Percentiles rank a stretch among this genome's conserved stretches.
Conservation (phyloP, 2,329 filamentous ascomycete species). For the Elsinoe perseae region DNA sequence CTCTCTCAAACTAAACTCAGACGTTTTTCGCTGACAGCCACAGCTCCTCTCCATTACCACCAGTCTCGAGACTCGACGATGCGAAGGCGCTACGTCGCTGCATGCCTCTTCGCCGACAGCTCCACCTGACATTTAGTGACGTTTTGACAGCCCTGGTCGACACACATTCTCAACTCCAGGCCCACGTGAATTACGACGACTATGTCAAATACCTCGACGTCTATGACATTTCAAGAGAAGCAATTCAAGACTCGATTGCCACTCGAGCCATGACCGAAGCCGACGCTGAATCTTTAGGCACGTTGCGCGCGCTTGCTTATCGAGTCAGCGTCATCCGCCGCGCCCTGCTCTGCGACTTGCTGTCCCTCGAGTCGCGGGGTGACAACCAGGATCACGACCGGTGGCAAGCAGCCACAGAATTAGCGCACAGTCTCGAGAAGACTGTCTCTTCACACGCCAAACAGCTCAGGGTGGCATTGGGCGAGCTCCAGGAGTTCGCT, state of each 20-base stretch:
- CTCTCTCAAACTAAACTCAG: too few relatives aligned
- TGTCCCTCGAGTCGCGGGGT: slow-evolving; percentile 77
- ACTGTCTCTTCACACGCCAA: slow-evolving; percentile 56
- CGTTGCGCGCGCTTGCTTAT: slow-evolving; percentile 57
- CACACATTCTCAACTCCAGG: slow-evolving; percentile 59
- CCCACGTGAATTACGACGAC: slow-evolving; percentile 69
- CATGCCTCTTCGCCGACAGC: slow-evolving; percentile 65
- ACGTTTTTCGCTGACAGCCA: slow-evolving; percentile 23
- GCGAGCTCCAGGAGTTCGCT: slow-evolving; percentile 60
- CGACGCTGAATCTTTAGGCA: slow-evolving; percentile 69
- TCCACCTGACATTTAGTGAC: slow-evolving; percentile 61
- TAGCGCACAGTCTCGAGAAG: slow-evolving; percentile 58
- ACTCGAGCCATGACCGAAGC: slow-evolving; percentile 56
- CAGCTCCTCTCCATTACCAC: slow-evolving; percentile 80
- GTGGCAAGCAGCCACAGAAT: slow-evolving; percentile 71
- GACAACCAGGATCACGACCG: slow-evolving; percentile 67
- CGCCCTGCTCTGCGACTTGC: slow-evolving; percentile 77
- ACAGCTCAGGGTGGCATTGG: slow-evolving; percentile 60
- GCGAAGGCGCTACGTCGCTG: slow-evolving; percentile 64
- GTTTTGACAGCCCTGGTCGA: slow-evolving; percentile 66
- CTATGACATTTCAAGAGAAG: slow-evolving; percentile 43
- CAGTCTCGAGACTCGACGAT: slow-evolving; percentile 86
- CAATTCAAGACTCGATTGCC: slow-evolving; percentile 45
- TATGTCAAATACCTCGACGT: slow-evolving; percentile 84
- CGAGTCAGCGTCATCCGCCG: slow-evolving; percentile 75